Evolutionary conservation across 2,329 filamentous ascomycete genomes (phyloP).

Genomic region (Teratosphaeria zuluensis): DNA sequence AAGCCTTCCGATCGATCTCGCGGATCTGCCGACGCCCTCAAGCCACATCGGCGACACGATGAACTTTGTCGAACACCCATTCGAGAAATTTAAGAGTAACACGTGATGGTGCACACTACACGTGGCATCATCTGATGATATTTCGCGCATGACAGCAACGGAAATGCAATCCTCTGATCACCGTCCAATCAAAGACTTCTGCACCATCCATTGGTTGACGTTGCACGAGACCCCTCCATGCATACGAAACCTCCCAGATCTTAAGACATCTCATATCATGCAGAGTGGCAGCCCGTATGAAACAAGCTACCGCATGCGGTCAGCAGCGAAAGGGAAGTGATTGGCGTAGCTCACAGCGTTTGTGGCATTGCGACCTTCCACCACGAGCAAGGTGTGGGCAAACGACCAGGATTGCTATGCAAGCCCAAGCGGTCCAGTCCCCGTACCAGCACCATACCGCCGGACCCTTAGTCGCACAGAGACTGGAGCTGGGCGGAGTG

Average conservation of each 20-base stretch:
- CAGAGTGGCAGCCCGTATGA: neutral
- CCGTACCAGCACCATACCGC: neutral
- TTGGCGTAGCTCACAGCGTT: too few relatives aligned
- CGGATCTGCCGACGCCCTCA: neutral
- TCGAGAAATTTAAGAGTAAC: neutral
- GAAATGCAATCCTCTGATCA: neutral
- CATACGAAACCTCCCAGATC: neutral
- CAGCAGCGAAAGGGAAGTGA: neutral
- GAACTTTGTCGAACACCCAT: neutral
- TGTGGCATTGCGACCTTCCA: neutral
- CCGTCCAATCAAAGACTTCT: neutral
- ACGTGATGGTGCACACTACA: neutral
- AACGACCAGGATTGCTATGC: neutral
- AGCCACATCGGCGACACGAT: neutral
- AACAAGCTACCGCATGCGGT: neutral
- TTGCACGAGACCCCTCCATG: neutral
- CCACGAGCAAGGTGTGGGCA: neutral
- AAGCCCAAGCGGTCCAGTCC: neutral
- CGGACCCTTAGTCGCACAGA: neutral
- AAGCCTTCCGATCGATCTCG: neutral
- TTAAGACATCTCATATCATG: neutral
- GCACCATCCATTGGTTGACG: neutral
- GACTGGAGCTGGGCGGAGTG: neutral
- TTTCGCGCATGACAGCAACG: neutral
- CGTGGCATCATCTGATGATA: neutral